These are phyloP conservation scores for Amoebophrya sp. DNA, from an alignment of 169 alveolate species.

Conservation along the genomic window DNA sequence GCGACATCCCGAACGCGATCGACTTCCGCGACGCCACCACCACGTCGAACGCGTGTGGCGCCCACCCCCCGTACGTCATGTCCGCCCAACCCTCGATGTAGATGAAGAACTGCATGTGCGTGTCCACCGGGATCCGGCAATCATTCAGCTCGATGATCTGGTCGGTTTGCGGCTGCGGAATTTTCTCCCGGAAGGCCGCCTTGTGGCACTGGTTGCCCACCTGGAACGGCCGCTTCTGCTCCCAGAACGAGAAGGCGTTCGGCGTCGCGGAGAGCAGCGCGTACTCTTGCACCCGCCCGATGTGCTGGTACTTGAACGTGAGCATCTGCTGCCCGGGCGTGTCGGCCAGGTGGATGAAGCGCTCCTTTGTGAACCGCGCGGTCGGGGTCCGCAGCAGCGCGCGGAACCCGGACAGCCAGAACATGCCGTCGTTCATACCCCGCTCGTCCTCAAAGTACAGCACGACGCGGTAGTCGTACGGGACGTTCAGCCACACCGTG, in stretches of 20 bases:
- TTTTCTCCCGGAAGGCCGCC: not conserved
- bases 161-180: not conserved
- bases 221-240: not conserved
- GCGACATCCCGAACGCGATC: not conserved
- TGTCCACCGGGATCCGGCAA: not conserved
- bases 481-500: not conserved
- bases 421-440: not conserved
- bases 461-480: not conserved
- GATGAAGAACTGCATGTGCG: not conserved
- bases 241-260: not conserved
- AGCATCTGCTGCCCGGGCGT: not conserved
- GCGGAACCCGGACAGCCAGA: not conserved
- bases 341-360: not conserved
- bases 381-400: not conserved
- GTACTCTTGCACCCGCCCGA: not conserved
- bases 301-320: not conserved
- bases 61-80: not conserved
- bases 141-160: not conserved
- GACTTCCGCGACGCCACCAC: not conserved
- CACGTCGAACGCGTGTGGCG: not conserved
- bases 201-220: constrained; percentile 3
- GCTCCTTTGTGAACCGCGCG: not conserved
- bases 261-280: not conserved
- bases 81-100: not conserved
- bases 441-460: not conserved